phyloP scores from a whole-genome alignment of 768 basidiomycete species.

The Neoboletus subvelutipes region DNA sequence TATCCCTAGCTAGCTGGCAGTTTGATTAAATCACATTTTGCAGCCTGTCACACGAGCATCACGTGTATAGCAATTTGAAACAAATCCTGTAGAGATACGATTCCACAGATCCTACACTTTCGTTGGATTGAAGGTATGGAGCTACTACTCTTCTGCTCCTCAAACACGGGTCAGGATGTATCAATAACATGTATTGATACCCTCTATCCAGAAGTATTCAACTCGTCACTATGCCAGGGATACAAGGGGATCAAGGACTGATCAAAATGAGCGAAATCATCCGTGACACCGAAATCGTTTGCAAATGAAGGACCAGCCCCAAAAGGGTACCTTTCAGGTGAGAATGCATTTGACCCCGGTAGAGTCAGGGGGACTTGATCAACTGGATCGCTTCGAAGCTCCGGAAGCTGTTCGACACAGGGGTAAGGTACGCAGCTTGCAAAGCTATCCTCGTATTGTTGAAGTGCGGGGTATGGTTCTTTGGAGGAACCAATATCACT shows the following conservation, averaged over 20 bases:
- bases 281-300: background rate
- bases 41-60: conserved; percentile 3
- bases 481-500: conserved; percentile 20
- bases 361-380: background rate
- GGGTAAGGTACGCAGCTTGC: background rate
- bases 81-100: background rate
- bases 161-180: background rate
- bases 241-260: background rate
- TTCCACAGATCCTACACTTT: too few species aligned
- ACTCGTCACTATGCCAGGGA: background rate
- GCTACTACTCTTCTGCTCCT: background rate
- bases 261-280: background rate
- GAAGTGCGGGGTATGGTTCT: background rate
- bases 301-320: background rate
- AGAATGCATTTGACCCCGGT: background rate
- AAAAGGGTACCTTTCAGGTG: background rate
- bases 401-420: conserved; percentile 3
- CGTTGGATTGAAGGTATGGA: background rate
- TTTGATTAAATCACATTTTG: background rate
- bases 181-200: background rate
- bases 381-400: background rate
- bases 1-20: background rate
- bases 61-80: background rate
- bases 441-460: background rate
- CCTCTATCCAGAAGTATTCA: background rate